Evolutionary conservation across 2,329 filamentous ascomycete genomes (phyloP), one percentile per base, ranked within the genome.

Genomic region (Alternaria gansuensis): DNA sequence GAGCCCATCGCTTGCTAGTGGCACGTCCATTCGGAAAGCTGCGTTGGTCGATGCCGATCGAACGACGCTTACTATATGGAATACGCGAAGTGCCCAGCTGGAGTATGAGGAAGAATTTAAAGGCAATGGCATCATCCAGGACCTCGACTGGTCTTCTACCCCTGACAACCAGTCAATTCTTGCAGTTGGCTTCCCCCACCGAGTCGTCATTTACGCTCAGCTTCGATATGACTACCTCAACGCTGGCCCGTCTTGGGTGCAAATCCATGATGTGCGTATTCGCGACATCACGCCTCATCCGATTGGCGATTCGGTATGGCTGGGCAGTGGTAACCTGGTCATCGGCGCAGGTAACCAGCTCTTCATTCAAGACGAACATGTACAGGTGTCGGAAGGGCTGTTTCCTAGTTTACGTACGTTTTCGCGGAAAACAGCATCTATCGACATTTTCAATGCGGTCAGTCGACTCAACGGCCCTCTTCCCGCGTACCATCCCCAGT

Each of bases 81-180:
- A 97, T 71, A 90, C 92, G 10, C 87, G 89, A 62, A 91, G 90
- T 54, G 88, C 88, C 2, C 89, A 92, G 62, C 83, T 97, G 5
- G 93, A 97, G 75, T 93, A 91, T 71, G 85, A 91, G 61, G 87
- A 94, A 68, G 84, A 87, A 29, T 95, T 93, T 64, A 85, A 89
- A 64, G 83, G 84, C 11, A 85, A 90, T 59, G 90, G 95, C 68
- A 85, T 84, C 5, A 92, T 97, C 39, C 88, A 90, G 63, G 93
- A 97, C 75, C 85, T 97, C 11, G 93, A 97, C 75, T 97, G 94
- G 94, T 94, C 93, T 0, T 94, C 91, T 3, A 97, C 93, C 0
- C 92, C 92, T 0, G 92, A 96, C 74, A 88, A 88, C 48, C 92
- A 97, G 71, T 94, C 91, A 1, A 93, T 97, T 54, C 82, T 97